Conservation (phyloP, 306 rosid genomes). For the Vicia villosa region DNA sequence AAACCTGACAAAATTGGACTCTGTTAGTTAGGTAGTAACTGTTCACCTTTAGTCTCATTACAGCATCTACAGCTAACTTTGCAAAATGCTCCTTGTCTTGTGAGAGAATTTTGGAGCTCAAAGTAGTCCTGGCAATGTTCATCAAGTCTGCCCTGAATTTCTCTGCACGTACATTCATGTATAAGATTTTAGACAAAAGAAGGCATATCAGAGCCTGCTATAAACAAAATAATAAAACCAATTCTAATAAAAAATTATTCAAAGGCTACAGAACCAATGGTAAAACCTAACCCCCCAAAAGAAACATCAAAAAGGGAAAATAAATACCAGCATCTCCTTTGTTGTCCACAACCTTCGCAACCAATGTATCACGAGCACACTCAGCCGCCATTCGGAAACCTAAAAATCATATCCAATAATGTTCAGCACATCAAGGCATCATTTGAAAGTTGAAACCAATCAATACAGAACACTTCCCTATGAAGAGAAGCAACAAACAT, state of each 20-base stretch:
- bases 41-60: conserved; percentile 86
- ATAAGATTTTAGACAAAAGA: conserved; percentile 25
- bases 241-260: neutral
- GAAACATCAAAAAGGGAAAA: neutral
- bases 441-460: conserved; percentile 5
- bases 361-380: conserved; percentile 81
- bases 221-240: neutral
- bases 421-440: conserved; percentile 17
- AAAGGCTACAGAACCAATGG: neutral
- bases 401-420: conserved; percentile 37
- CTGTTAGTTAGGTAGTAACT: neutral
- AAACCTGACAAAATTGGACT: conserved; percentile 1
- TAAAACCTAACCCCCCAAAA: neutral
- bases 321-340: conserved; percentile 70
- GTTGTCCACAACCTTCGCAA: conserved; percentile 82
- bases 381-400: conserved; percentile 97
- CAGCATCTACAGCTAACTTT: conserved; percentile 92
- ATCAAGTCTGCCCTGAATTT: conserved; percentile 84
- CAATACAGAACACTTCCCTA: neutral
- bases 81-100: conserved; percentile 97
- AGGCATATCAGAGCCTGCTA: neutral
- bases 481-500: neutral
- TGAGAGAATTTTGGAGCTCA: conserved; percentile 97
- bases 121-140: conserved; percentile 96
- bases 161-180: conserved; percentile 50